phyloP scores from a whole-genome alignment of 2,329 filamentous ascomycete genomes.

The Talaromyces amestolkiae region DNA sequence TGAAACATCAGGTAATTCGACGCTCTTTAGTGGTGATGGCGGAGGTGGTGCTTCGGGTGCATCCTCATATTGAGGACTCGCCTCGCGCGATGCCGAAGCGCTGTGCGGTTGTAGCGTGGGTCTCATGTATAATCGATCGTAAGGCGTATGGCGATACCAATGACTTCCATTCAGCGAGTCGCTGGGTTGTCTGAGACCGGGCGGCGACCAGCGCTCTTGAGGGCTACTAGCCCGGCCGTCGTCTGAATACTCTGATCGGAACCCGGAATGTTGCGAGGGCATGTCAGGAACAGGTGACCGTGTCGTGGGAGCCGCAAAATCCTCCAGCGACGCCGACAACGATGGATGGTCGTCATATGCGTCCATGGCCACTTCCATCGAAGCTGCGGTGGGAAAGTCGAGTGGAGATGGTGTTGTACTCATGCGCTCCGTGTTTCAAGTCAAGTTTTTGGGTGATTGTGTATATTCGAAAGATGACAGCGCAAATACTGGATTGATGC shows the following conservation, averaged over 20 bases:
- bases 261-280: constrained; percentile 62
- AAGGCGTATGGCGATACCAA: constrained; percentile 54
- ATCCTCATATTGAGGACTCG: constrained; percentile 61
- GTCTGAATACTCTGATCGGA: constrained; percentile 56
- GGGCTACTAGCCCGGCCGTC: constrained; percentile 30
- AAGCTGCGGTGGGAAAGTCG: constrained; percentile 29
- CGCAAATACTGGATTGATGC: neutral
- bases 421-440: constrained; percentile 14
- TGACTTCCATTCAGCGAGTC: constrained; percentile 54
- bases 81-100: constrained; percentile 55
- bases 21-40: constrained; percentile 26
- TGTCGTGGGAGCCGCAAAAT: constrained; percentile 57
- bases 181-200: constrained; percentile 54
- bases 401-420: constrained; percentile 25
- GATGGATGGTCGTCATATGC: constrained; percentile 59
- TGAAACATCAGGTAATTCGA: constrained; percentile 49
- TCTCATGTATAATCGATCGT: constrained; percentile 46
- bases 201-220: constrained; percentile 62
- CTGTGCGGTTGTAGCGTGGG: constrained; percentile 41
- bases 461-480: neutral
- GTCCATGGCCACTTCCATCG: constrained; percentile 48
- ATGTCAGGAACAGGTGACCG: constrained; percentile 54
- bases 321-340: constrained; percentile 59
- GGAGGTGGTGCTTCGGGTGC: constrained; percentile 46
- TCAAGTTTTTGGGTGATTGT: neutral